Conservation (phyloP, 2,329 filamentous ascomycete species). For the Trichoderma simmonsii region DNA sequence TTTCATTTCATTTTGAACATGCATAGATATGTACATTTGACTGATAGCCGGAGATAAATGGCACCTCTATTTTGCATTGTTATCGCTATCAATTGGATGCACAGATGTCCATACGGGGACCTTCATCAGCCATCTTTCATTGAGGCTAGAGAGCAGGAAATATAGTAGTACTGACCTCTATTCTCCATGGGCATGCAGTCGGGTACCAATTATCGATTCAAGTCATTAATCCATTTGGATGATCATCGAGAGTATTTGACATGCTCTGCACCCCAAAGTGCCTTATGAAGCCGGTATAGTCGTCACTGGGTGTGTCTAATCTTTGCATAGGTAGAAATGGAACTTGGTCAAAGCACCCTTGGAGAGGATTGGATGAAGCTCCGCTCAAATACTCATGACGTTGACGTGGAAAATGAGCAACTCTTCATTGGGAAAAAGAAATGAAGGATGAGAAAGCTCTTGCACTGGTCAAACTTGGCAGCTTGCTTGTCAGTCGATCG, state of each 20-base stretch:
- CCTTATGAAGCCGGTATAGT: background rate
- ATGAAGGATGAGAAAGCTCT: background rate
- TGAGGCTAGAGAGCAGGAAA: background rate
- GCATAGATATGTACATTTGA: background rate
- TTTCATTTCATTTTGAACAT: background rate
- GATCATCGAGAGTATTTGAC: no score
- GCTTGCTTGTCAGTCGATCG: background rate
- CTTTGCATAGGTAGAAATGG: background rate
- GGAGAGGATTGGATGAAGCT: background rate
- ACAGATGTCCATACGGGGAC: background rate
- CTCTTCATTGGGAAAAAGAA: background rate
- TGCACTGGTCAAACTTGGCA: background rate
- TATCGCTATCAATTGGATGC: background rate
- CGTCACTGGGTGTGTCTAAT: background rate
- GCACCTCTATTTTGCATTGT: background rate
- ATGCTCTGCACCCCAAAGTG: no score
- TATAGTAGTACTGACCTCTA: no score
- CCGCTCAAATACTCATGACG: background rate
- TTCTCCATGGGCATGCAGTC: no score
- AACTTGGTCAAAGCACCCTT: background rate
- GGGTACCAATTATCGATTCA: no score
- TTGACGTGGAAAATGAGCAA: background rate
- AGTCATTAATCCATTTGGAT: no score
- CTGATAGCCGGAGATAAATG: background rate
- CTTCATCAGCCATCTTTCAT: background rate